Percentiles rank a stretch among this genome's conserved stretches.
These are phyloP conservation scores for Penicillium atrosanguineum DNA, from an alignment of 495 filamentous ascomycete genomes.

Conservation along the genomic window DNA sequence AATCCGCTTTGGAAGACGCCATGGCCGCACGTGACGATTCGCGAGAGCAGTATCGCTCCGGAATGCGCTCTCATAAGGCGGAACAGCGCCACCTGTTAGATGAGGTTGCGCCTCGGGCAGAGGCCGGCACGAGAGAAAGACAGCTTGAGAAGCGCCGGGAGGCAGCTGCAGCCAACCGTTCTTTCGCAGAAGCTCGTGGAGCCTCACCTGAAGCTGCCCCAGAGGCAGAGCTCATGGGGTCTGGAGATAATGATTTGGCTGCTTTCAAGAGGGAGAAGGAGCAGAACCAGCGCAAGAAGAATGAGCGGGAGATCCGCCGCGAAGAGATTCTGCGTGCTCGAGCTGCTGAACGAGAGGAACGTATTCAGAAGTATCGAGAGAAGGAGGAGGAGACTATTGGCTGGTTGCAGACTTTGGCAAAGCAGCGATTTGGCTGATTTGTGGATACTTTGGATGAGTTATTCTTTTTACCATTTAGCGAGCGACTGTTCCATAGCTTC, in stretches of 20 bases:
- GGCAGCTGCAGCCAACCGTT: conserved; percentile 45
- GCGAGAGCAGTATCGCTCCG: conserved; percentile 56
- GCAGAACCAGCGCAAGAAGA: conserved; percentile 42
- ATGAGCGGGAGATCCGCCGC: conserved; percentile 38
- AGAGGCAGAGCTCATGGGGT: conserved; percentile 44
- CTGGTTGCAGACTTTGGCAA: conserved; percentile 44
- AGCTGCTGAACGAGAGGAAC: conserved; percentile 43
- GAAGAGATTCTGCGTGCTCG: conserved; percentile 43
- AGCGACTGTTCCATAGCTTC: conserved; percentile 1
- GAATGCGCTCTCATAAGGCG: conserved; percentile 42
- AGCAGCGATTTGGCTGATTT: conserved; percentile 41
- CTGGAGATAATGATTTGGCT: conserved; percentile 40
- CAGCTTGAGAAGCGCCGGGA: conserved; percentile 79
- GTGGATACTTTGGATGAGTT: neutral
- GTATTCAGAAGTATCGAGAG: conserved; percentile 40
- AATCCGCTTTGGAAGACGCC: conserved; percentile 55
- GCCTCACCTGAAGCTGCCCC: conserved; percentile 42
- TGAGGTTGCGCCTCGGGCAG: conserved; percentile 79
- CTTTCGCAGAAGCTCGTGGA: conserved; percentile 45
- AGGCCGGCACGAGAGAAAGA: conserved; percentile 80
- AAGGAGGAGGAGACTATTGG: conserved; percentile 47
- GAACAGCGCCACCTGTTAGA: conserved; percentile 50
- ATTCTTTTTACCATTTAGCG: neutral
- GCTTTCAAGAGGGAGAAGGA: conserved; percentile 40
- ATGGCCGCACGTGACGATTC: conserved; percentile 51